Evolutionary conservation across 306 rosid genomes (phyloP).

Genomic region (Potentilla sterilis): DNA sequence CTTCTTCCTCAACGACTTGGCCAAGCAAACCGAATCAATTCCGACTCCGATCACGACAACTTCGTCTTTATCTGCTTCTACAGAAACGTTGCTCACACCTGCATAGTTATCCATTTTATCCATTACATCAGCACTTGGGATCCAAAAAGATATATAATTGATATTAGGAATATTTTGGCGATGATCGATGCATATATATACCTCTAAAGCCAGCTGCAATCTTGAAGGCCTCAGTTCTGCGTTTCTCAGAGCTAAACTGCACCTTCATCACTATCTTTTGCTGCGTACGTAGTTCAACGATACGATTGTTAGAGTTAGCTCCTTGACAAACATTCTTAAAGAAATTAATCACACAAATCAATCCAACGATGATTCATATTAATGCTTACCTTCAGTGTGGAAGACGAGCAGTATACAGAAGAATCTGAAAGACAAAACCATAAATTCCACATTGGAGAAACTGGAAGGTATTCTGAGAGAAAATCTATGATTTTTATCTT

Average conservation of each 20-base stretch:
- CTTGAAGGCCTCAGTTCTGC: constrained; percentile 33
- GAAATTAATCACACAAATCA: background rate
- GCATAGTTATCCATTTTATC: background rate
- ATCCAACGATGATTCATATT: background rate
- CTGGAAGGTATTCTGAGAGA: background rate
- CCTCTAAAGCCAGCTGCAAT: constrained; percentile 27
- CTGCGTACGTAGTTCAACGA: no score
- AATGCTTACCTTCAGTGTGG: background rate
- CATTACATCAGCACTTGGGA: background rate
- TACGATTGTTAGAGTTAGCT: background rate
- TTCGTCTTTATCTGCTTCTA: constrained; percentile 31
- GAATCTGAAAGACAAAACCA: background rate
- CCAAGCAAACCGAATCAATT: constrained; percentile 25
- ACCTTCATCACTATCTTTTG: no score
- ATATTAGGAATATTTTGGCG: background rate
- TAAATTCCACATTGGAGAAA: background rate
- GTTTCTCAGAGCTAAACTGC: constrained; percentile 16
- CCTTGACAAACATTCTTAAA: background rate
- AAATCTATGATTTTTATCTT: background rate
- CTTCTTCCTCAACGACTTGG: constrained; percentile 16
- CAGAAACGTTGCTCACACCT: constrained; percentile 31
- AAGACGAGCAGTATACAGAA: background rate
- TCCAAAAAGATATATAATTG: no score
- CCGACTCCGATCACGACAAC: constrained; percentile 28
- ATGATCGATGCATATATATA: background rate